Conservation (phyloP, 805 yeast species). For the Yamadazyma laniorum region DNA sequence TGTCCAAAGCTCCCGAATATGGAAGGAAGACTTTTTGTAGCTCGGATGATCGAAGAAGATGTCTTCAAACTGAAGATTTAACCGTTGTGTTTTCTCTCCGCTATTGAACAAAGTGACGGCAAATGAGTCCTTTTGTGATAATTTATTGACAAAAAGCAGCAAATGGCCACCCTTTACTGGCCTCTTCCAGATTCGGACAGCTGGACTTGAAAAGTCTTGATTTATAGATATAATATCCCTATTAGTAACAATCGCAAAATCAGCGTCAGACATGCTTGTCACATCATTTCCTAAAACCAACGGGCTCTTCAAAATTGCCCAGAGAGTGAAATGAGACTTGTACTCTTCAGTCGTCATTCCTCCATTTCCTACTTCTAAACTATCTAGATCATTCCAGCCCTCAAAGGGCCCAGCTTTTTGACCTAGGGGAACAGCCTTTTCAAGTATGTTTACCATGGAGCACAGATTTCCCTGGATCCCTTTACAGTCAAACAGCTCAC, state of each 20-base stretch:
- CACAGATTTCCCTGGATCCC: slow-evolving; percentile 23
- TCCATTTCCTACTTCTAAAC: slow-evolving; percentile 29
- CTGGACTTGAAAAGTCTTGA: slow-evolving; percentile 19
- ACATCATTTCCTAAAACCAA: slow-evolving; percentile 27
- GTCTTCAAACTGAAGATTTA: not conserved
- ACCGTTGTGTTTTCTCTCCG: not conserved
- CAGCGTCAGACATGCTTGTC: slow-evolving; percentile 16
- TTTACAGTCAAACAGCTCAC: slow-evolving; percentile 22
- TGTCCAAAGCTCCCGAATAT: not conserved
- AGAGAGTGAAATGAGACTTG: slow-evolving; percentile 26
- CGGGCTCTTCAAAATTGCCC: slow-evolving; percentile 30
- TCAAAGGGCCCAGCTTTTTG: slow-evolving; percentile 19
- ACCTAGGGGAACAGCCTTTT: slow-evolving; percentile 25
- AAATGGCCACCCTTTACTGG: slow-evolving; percentile 1
- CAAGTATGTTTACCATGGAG: slow-evolving; percentile 21
- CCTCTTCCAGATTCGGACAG: slow-evolving; percentile 9
- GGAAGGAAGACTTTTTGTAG: not conserved
- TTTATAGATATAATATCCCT: slow-evolving; percentile 19
- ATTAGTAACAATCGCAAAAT: slow-evolving; percentile 18
- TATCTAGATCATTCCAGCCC: slow-evolving; percentile 28
- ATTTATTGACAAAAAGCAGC: slow-evolving; percentile 1
- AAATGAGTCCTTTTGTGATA: not conserved
- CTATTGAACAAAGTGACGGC: slow-evolving; percentile 1
- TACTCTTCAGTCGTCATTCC: slow-evolving; percentile 26
- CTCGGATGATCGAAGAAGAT: not conserved